Base-by-base conservation (phyloP, 176 grass and related monocot genomes). In the Carex parvula region DNA sequence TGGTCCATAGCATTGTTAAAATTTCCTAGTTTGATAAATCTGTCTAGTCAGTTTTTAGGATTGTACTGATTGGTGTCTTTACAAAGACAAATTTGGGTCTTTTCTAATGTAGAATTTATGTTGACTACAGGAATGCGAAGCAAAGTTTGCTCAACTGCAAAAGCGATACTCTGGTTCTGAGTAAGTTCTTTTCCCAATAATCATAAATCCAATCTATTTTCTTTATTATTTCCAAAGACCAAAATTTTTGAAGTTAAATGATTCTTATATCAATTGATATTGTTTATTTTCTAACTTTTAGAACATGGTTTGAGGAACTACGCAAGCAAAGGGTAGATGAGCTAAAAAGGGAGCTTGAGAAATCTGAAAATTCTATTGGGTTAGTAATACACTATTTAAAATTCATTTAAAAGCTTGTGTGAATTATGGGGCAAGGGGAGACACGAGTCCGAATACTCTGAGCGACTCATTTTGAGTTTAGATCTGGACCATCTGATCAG, bases 281-380 rank as follows among this genome's bases (percentile, higher is more conserved):
- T 57, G 12, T 60, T 30, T 81, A 24, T 35, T 76, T 83, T 32
- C 8, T 89, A 26, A 64, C 68, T 87, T 90, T 5, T 84, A 97
- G 94, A 85, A 87, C 88, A 87, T 97, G 91, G 94, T 97, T 86
- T 83, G 94, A 97, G 2, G 94, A 94, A 65, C 90, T 97, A 85
- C 88, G 91, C 60, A 97, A 97, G 75, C 89, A 82, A 62, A 94
- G 94, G 90, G 86, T 97, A 52, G 86, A 88, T 84, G 89, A 97
- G 83, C 73, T 97, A 54, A 97, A 85, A 89, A 88, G 84, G 48
- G 94, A 92, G 65, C 79, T 97, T 84, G 88, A 88, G 61, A 92
- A 94, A 37, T 94, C 91, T 4, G 90, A 97, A 79, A 90, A 79
- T 87, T 94, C 85, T 86, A 97, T 97, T 20, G 91, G 90, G 94